Conservation (phyloP, 495 filamentous ascomycete species). For the Schizothecium vesticola region DNA sequence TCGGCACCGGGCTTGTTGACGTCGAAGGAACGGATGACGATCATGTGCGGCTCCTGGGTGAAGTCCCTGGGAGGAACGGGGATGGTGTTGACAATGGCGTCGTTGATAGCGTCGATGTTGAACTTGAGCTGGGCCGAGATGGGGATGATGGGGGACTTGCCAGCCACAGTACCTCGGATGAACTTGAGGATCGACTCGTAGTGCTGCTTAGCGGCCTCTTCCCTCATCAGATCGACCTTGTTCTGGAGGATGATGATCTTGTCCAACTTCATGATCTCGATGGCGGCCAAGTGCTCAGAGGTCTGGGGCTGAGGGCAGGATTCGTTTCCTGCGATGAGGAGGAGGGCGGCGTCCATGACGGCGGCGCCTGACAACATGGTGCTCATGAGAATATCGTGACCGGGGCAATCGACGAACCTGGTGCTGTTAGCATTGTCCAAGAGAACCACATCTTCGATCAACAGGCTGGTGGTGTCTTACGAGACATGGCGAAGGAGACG, state of each 20-base stretch:
- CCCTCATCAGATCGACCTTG: constrained; percentile 96
- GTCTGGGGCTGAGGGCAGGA: constrained; percentile 98
- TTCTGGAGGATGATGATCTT: constrained; percentile 99
- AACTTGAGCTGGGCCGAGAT: constrained; percentile 99
- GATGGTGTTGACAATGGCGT: constrained; percentile 86
- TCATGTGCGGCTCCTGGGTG: constrained; percentile 87
- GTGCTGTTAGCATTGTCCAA: constrained; percentile 9
- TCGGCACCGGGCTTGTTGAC: constrained; percentile 99
- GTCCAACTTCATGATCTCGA: constrained; percentile 98
- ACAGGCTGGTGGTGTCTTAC: constrained; percentile 43
- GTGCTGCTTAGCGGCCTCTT: constrained; percentile 85
- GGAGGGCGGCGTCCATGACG: constrained; percentile 96
- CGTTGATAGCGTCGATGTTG: constrained; percentile 98
- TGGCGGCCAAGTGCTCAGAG: constrained; percentile 95
- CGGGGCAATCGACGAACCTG: constrained; percentile 96
- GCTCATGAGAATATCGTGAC: constrained; percentile 99
- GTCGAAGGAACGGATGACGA: constrained; percentile 96
- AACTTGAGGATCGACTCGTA: constrained; percentile 96
- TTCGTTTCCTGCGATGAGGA: constrained; percentile 98
- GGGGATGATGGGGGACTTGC: constrained; percentile 92
- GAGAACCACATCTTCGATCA: neutral
- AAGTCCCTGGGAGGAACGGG: constrained; percentile 89
- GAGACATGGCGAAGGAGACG: constrained; percentile 80
- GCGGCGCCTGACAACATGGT: constrained; percentile 99
- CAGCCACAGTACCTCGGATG: constrained; percentile 93